Evolutionary conservation across 371 early-diverging fungal species (phyloP), one percentile per base, ranked within the genome.

Genomic region (Capillidium rhysosporum): DNA sequence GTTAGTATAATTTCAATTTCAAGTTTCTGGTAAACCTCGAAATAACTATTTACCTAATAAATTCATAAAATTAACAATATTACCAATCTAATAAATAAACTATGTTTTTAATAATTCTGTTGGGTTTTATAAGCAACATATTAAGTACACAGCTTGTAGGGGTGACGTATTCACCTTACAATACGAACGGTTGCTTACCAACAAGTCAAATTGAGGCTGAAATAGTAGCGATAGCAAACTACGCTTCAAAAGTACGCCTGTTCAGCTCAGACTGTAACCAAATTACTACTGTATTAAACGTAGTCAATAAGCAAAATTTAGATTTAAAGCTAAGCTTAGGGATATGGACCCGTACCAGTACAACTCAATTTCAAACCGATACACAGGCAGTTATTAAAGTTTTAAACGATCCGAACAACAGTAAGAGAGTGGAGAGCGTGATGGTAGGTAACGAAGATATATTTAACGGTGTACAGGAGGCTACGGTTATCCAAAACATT

Each of bases 401-500:
- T 23, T 12, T 52, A 1, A 18, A 28, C 12, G 26, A 52, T 25
- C 4, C 40, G 7, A 12, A 1, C 7, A 9, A 34, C 25, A 16
- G 52, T 9, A 10, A 16, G 8, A 28, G 4, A 9, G 28, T 52
- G n/a, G 12, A n/a, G 1, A 12, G 41, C 16, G 41, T 52, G 10
- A 24, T 26, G 5, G 41, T 52, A 14, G 52, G 52, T 26, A 52
- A 52, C 24, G 52, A 52, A 52, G 52, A 52, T 24, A 7, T 52
- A 5, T 52, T 18, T 24, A 39, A 52, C 23, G 52, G 52, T 10
- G 14, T 40, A 8, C 5, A 23, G 23, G 40, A 41, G 20, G 20
- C 21, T 40, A 2, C 16, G 7, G 39, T 52, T 21, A 40, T 39
- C 28, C 10, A 12, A 14, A n/a, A 52, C 24, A 21, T 52, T 9